phyloP scores from a whole-genome alignment of 78 protist species.

The Polysphondylium violaceum region DNA sequence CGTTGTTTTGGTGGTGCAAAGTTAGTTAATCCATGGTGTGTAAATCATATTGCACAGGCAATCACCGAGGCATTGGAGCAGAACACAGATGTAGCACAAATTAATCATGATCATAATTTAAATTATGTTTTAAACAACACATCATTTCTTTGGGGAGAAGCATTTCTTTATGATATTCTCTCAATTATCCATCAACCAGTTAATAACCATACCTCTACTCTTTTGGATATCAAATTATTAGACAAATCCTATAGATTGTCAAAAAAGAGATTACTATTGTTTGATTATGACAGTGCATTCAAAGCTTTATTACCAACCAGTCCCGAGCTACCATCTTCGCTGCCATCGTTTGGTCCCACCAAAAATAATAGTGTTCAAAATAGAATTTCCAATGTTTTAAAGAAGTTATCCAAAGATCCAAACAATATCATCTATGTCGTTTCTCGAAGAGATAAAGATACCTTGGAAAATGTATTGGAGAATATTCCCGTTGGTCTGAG shows the following conservation, averaged over 20 bases:
- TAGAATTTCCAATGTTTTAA: constrained; percentile 23
- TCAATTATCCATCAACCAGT: constrained; percentile 1
- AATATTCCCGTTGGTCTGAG: constrained; percentile 68
- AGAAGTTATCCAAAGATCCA: constrained; percentile 40
- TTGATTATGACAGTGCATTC: constrained; percentile 61
- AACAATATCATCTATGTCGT: constrained; percentile 48
- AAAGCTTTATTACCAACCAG: not conserved
- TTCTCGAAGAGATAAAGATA: constrained; percentile 25
- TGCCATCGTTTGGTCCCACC: too few relatives aligned
- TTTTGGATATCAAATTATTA: constrained; percentile 12
- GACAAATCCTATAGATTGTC: constrained; percentile 40
- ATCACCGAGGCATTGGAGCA: constrained; percentile 18
- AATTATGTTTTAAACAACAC: constrained; percentile 54
- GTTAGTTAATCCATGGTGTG: constrained; percentile 48
- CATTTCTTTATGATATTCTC: constrained; percentile 20
- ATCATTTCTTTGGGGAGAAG: constrained; percentile 62
- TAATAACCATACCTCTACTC: not conserved
- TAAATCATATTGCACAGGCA: constrained; percentile 28
- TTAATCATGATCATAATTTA: constrained; percentile 36
- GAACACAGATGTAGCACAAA: not conserved
- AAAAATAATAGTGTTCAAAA: not conserved
- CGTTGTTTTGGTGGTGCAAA: constrained; percentile 64
- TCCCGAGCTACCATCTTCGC: not conserved
- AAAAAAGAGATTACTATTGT: constrained; percentile 25
- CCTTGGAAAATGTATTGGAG: constrained; percentile 31